Conservation (phyloP, 495 filamentous ascomycete species). For the Choiromyces venosus region DNA sequence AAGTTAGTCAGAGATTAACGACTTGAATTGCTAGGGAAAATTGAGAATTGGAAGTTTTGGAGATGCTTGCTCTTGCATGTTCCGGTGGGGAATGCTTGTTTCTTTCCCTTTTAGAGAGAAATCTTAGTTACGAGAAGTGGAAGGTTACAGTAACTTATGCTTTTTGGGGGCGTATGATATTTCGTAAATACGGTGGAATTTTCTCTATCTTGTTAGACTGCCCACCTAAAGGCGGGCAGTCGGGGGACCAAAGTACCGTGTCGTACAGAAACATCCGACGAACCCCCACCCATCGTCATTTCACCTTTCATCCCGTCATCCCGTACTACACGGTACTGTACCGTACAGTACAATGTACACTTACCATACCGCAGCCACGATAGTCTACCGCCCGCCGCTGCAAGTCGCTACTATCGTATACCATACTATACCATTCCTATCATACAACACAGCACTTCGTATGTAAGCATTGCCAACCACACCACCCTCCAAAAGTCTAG, state of each 20-base stretch:
- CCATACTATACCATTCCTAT: background rate
- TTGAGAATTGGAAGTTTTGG: background rate
- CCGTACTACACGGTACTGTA: no score
- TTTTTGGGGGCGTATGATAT: background rate
- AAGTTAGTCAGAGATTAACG: background rate
- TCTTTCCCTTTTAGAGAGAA: background rate
- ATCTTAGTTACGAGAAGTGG: no score
- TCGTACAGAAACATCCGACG: no score
- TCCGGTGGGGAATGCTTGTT: background rate
- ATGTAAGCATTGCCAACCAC: background rate
- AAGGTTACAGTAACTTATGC: background rate
- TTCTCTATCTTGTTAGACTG: background rate
- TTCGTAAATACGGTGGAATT: background rate
- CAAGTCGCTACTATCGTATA: no score
- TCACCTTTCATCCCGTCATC: no score
- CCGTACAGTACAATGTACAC: no score
- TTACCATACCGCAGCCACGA: no score
- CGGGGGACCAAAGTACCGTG: no score
- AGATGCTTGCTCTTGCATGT: background rate
- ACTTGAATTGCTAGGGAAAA: no score
- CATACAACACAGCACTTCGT: no score
- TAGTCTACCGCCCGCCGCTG: no score
- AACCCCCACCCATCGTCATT: no score
- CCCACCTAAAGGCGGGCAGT: background rate
- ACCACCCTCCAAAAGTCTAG: background rate